Evolutionary conservation across 2,329 filamentous ascomycete genomes (phyloP), one percentile per base, ranked within the genome.

Genomic region (Diaporthe amygdali): DNA sequence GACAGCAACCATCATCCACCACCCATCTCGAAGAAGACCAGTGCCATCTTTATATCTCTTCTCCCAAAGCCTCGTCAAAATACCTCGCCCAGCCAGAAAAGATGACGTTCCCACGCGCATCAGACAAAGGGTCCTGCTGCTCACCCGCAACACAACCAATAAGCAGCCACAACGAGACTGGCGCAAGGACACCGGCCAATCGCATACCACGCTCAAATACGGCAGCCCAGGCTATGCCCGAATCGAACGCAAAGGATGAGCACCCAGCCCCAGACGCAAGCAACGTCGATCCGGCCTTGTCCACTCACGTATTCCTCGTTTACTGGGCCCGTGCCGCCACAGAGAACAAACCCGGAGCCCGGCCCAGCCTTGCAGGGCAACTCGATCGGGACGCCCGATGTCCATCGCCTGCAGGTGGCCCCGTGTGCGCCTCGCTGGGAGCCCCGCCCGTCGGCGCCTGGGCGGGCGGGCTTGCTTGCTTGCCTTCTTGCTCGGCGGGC

Each of bases 181-280:
- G 32, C 27, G 14, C 0, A 20, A 15, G 3, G n/a, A 20, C 41
- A 22, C 17, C 54, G 7, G 7, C 67, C 67, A 69, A 66, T 69
- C 67, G 55, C 67, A 37, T 69, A 12, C 3, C 67, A 34, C 46
- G 67, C 25, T 17, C 67, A 22, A 52, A 69, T 69, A 69, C 67
- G 67, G 47, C 15, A 7, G 22, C 22, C 25, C 25, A 49, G 34
- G 41, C 67, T 47, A 64, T 22, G 34, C 55, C 66, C 41, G 44
- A 56, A 39, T 22, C 27, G 66, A 51, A 15, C 25, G 22, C 17
- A 63, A 20, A 9, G 17, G 20, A 44, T 44, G 3, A 44, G 9
- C 20, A 39, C 12, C 32, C 51, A 68, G 66, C 51, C 55, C 2
- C 54, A 30, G 47, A 17, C 25, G 25, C 39, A n/a, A 47, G 56